Base-by-base conservation (phyloP, 331 rosid species). In the Acacia concinna region DNA sequence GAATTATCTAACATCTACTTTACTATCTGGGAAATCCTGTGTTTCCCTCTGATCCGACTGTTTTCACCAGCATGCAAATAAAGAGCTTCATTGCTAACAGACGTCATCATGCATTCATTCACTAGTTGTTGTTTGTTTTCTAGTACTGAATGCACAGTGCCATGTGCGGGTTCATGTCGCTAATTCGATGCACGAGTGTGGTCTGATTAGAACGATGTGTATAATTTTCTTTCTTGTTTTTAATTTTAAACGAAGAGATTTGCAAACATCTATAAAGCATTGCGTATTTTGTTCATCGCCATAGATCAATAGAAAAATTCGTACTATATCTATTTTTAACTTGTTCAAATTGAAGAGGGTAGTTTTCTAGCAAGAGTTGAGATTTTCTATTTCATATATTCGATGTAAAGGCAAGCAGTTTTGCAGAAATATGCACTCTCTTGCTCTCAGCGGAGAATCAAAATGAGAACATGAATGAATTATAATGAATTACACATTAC, bases 161-260 rank as follows among this genome's bases (percentile, higher is more conserved):
- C n/a, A 28, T 12, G 38, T 28, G 23, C 68, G 4, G 9, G 21
- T 62, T 62, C 21, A 6, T 28, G n/a, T 28, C 4, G 35, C 11
- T 60, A 60, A 31, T 31, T 15, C 69, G 21, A 17, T 31, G 17
- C 6, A 17, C 13, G 18, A 17, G 41, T 15, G 25, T 63, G 25
- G 46, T 15, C 35, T 34, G 25, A 65, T 34, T 34, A 4, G 10
- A 89, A 78, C 82, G 81, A 89, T 87, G n/a, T n/a, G n/a, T n/a
- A n/a, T n/a, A n/a, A 1, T 49, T 49, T 49, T 47, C 1, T 15
- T 47, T 47, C 5, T 47, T 4, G n/a, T n/a, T n/a, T n/a, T n/a
- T n/a, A n/a, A n/a, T 6, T 18, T 5, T 4, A 12, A 12, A 23
- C 20, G 15, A 54, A 54, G 65, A 57, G 65, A 18, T 57, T 56